Conservation (phyloP, 768 basidiomycete genomes). For the Lyophyllum semitale region DNA sequence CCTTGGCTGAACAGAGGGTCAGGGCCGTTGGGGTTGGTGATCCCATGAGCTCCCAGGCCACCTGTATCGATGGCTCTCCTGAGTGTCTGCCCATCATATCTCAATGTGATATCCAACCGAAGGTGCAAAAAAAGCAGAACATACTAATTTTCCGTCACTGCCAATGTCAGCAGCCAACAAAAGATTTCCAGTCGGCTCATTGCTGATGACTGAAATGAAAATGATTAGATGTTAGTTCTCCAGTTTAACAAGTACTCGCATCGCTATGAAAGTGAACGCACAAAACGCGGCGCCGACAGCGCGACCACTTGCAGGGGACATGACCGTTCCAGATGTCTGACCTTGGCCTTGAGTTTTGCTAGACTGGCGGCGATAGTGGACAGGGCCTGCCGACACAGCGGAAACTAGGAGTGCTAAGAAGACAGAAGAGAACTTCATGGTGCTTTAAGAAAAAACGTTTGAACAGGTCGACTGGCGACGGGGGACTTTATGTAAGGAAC, state of each 20-base stretch:
- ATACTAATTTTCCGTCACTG: constrained; percentile 42
- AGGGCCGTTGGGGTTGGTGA: constrained; percentile 29
- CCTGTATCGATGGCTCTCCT: constrained; percentile 30
- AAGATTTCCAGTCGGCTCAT: constrained; percentile 46
- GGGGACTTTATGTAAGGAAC: background rate
- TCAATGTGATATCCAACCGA: background rate
- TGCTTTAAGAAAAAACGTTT: background rate
- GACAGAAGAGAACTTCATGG: constrained; percentile 18
- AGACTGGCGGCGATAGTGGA: constrained; percentile 3
- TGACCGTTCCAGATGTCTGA: constrained; percentile 1
- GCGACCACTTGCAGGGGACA: constrained; percentile 9
- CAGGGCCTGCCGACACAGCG: constrained; percentile 13
- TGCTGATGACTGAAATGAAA: constrained; percentile 46
- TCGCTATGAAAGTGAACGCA: constrained; percentile 2
- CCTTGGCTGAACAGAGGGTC: constrained; percentile 46
- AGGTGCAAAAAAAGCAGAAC: background rate
- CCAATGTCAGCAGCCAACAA: constrained; percentile 44
- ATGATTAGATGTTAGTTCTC: background rate
- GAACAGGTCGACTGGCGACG: constrained; percentile 5
- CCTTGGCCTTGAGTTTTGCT: background rate
- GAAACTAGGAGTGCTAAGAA: constrained; percentile 13
- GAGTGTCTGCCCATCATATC: constrained; percentile 19
- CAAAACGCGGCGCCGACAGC: constrained; percentile 20
- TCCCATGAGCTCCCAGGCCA: constrained; percentile 39
- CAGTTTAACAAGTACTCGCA: background rate